A percentile compares a stretch with the other conserved stretches of the same genome.
These are phyloP conservation scores for Xylaria sp. DNA, from an alignment of 495 filamentous ascomycete species.

Conservation along the genomic window DNA sequence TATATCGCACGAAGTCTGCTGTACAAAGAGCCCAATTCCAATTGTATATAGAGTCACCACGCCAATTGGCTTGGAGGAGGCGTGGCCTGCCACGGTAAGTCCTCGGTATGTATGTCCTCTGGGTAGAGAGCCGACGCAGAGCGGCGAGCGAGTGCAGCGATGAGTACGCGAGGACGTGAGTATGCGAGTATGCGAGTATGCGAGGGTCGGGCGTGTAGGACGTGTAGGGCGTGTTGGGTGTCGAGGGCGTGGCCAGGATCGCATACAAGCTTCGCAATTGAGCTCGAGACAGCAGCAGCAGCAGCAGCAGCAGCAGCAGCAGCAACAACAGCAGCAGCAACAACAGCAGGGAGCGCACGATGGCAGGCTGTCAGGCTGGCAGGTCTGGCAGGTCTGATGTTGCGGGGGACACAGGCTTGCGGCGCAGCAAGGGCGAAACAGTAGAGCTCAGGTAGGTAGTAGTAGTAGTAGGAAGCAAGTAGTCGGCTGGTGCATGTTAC, in stretches of 20 bases:
- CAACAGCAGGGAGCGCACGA: constrained; percentile 7
- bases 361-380: too few species aligned
- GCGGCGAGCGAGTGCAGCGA: constrained; percentile 1
- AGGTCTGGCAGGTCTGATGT: constrained; percentile 6
- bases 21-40: constrained; percentile 26
- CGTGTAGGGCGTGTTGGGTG: too few species aligned
- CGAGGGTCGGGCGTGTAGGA: too few species aligned
- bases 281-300: constrained; percentile 18
- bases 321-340: too few species aligned
- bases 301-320: too few species aligned
- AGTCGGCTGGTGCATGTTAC: constrained; percentile 1
- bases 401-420: constrained; percentile 11
- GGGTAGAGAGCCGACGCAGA: neutral
- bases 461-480: constrained; percentile 19
- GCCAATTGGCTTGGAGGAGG: constrained; percentile 23
- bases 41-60: constrained; percentile 14
- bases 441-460: neutral
- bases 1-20: constrained; percentile 13
- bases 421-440: constrained; percentile 20
- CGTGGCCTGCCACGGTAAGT: neutral
- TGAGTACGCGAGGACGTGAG: neutral
- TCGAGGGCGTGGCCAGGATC: neutral
- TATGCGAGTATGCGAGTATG: too few species aligned
- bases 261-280: constrained; percentile 19
- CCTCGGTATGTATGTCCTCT: neutral